Evolutionary conservation across 495 filamentous ascomycete genomes (phyloP), one percentile per base, ranked within the genome.

Genomic region (Tuber brumale): DNA sequence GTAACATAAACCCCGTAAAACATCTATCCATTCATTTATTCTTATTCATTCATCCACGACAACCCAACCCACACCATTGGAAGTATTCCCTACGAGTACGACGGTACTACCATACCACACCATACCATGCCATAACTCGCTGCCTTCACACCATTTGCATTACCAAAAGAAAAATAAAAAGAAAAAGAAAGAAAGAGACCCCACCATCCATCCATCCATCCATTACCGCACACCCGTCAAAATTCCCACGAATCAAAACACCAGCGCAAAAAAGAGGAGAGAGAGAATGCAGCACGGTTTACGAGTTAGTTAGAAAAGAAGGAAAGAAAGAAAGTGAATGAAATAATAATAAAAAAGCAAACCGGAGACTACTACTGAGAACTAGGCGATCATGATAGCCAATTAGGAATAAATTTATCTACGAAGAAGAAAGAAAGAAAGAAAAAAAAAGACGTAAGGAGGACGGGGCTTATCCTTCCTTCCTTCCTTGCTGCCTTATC

Each of bases 321-420:
- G 3, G 27, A 23, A 27, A 14, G 9, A 23, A 31, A 31, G 12
- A 10, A 41, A 3, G 39, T 41, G 39, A 41, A 41, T 41, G 39
- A 41, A 41, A 41, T 3, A 41, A 41, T 3, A 42, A 42, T 39
- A 10, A 42, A 42, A 42, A 42, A 42, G 41, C 9, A 42, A 42
- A n/a, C 48, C 23, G 48, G 48, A n/a, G 48, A 57, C 48, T 57
- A 57, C 48, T 57, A 57, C 23, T 23, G 7, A 57, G 48, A 57
- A 14, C 2, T n/a, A n/a, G 48, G 10, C 48, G 9, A 57, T 14
- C 43, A 16, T 57, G 2, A n/a, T 12, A 3, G 23, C 48, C 23
- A 57, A 57, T 57, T 57, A 57, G 23, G 48, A 57, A n/a, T n/a
- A n/a, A n/a, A n/a, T n/a, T n/a, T 57, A 57, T 57, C 48, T 57